Evolutionary conservation across 345 rosid species (phyloP).

Genomic region (Toxicodendron radicans): DNA sequence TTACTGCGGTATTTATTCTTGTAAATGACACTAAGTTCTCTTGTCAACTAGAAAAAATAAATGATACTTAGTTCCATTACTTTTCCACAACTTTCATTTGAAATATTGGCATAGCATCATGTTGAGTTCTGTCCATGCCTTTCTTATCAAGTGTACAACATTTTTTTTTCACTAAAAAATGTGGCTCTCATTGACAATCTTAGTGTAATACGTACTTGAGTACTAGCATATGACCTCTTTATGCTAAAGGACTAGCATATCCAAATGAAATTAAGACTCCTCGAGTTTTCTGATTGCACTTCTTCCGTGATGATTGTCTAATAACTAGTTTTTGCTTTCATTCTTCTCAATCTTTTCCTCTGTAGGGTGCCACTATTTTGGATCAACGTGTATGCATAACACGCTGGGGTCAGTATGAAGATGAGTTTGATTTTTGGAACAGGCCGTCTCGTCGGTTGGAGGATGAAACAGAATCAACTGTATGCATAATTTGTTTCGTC

Average conservation of each 20-base stretch:
- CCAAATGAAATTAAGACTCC: background rate
- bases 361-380: constrained; percentile 75
- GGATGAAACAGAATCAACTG: constrained; percentile 48
- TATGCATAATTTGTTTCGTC: constrained; percentile 24
- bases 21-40: background rate
- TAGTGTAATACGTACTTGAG: background rate
- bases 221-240: background rate
- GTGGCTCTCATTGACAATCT: background rate
- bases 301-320: background rate
- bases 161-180: background rate
- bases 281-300: background rate
- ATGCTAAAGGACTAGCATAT: background rate
- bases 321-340: background rate
- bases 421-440: constrained; percentile 64
- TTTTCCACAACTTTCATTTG: background rate
- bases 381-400: constrained; percentile 79
- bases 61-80: background rate
- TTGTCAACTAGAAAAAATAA: no score
- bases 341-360: constrained; percentile 6
- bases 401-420: constrained; percentile 63
- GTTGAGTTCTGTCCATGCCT: background rate
- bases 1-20: background rate
- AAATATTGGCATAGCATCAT: background rate
- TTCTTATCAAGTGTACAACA: background rate
- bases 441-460: constrained; percentile 31